Evolutionary conservation across 2,329 filamentous ascomycete species (phyloP).

Genomic region (Curvularia hawaiiensis): DNA sequence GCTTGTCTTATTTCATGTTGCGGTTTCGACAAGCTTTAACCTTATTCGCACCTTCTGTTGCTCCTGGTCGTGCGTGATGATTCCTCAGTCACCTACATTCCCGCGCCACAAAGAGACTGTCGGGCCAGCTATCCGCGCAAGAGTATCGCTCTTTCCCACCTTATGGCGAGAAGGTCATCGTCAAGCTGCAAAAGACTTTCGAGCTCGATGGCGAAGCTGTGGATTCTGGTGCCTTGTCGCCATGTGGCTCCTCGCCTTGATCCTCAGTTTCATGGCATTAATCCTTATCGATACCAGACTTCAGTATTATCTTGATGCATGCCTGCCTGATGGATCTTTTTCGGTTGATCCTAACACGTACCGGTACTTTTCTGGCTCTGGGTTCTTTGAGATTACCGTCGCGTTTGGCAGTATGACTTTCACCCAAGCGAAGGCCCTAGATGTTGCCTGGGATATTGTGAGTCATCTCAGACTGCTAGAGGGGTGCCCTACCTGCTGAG

Average conservation of each 20-base stretch:
- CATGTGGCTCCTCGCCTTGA: not conserved
- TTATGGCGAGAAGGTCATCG: not conserved
- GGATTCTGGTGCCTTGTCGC: conserved; percentile 2
- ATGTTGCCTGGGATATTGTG: conserved; percentile 32
- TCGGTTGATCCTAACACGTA: conserved; percentile 4
- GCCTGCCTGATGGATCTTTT: conserved; percentile 20
- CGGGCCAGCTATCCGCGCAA: not conserved
- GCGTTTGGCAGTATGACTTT: conserved; percentile 23
- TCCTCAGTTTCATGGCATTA: not conserved
- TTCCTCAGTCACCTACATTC: not conserved
- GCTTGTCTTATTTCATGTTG: too few species aligned
- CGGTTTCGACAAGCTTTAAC: not conserved
- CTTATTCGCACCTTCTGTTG: not conserved
- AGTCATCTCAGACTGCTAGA: not conserved
- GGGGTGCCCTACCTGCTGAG: not conserved
- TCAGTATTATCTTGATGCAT: not conserved
- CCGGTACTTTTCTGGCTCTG: conserved; percentile 14
- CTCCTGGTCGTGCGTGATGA: not conserved
- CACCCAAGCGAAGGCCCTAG: conserved; percentile 25
- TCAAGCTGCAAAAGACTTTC: conserved; percentile 12
- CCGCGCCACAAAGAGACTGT: not conserved
- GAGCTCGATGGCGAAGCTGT: conserved; percentile 2
- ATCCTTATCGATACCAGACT: not conserved
- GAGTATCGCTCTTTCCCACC: not conserved
- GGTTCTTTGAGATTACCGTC: conserved; percentile 31